Percentiles rank a stretch among this genome's conserved stretches.
These are phyloP conservation scores for Botryosphaeria agaves DNA, from an alignment of 2,329 filamentous ascomycete species.

Conservation along the genomic window DNA sequence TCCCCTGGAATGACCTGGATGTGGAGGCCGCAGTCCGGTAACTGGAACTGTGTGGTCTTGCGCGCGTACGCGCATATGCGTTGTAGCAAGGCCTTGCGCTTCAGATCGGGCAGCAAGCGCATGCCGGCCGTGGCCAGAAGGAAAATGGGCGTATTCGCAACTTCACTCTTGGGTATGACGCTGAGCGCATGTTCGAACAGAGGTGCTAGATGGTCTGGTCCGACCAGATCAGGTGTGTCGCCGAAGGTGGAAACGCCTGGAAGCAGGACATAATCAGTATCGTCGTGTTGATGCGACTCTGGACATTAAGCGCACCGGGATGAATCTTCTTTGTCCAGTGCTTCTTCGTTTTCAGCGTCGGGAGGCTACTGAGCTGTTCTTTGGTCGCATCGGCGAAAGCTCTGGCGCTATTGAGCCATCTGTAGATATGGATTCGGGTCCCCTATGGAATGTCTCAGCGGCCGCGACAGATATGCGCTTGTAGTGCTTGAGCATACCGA, in stretches of 20 bases:
- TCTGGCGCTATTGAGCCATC: conserved; percentile 65
- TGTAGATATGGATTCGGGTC: conserved; percentile 85
- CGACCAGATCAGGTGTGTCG: conserved; percentile 56
- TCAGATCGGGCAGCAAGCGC: conserved; percentile 58
- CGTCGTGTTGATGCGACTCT: conserved; percentile 1
- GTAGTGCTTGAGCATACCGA: conserved; percentile 52
- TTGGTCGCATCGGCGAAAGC: conserved; percentile 44
- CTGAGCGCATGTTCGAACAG: conserved; percentile 69
- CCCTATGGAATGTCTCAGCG: no score
- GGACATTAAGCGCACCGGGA: conserved; percentile 38
- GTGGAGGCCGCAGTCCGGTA: conserved; percentile 80
- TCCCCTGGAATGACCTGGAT: conserved; percentile 92
- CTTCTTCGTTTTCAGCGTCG: conserved; percentile 67
- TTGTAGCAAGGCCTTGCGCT: conserved; percentile 56
- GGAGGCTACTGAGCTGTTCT: conserved; percentile 49
- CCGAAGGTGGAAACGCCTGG: conserved; percentile 72
- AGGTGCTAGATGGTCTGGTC: conserved; percentile 61
- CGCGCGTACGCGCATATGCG: conserved; percentile 73
- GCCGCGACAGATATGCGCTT: no score
- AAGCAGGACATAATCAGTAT: conserved; percentile 1
- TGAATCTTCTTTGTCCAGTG: conserved; percentile 88
- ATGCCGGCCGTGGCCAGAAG: conserved; percentile 92
- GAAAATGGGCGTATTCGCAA: conserved; percentile 78
- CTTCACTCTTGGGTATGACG: conserved; percentile 57
- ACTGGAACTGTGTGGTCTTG: conserved; percentile 57